Conservation (phyloP, 2,329 filamentous ascomycete species). For the Aspergillus ustus region DNA sequence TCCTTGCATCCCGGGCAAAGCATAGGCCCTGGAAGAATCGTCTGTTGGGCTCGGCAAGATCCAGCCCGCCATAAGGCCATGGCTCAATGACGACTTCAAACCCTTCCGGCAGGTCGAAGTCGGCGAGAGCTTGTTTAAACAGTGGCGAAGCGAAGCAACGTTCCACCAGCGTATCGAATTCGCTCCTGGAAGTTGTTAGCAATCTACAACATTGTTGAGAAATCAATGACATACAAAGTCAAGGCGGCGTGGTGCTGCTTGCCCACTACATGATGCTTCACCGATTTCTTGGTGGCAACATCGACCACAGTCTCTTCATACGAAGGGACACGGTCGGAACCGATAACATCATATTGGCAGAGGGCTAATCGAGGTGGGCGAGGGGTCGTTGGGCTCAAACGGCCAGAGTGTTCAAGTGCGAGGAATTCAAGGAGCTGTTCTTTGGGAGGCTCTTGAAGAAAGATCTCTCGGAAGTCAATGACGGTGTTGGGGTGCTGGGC, state of each 20-base stretch:
- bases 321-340: conserved; percentile 54
- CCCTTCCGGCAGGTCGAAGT: conserved; percentile 59
- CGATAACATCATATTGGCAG: conserved; percentile 62
- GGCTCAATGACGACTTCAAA: conserved; percentile 62
- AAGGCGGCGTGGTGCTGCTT: conserved; percentile 55
- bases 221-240: conserved; percentile 43
- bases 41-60: conserved; percentile 51
- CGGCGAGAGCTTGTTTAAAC: conserved; percentile 57
- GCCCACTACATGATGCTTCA: conserved; percentile 53
- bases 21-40: conserved; percentile 59
- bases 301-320: conserved; percentile 62
- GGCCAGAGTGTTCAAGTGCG: conserved; percentile 52
- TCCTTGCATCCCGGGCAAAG: conserved; percentile 51
- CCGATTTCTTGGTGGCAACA: conserved; percentile 46
- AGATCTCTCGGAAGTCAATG: conserved; percentile 56
- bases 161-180: conserved; percentile 54
- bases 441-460: conserved; percentile 56
- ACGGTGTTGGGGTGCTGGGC: conserved; percentile 35
- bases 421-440: conserved; percentile 54
- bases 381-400: conserved; percentile 45
- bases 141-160: conserved; percentile 57
- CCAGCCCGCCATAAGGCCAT: conserved; percentile 62
- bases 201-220: neutral
- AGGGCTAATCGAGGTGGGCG: conserved; percentile 56
- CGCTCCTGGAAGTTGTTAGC: conserved; percentile 36